Conservation (phyloP, 805 yeast genomes). For the Lachancea fermentati region DNA sequence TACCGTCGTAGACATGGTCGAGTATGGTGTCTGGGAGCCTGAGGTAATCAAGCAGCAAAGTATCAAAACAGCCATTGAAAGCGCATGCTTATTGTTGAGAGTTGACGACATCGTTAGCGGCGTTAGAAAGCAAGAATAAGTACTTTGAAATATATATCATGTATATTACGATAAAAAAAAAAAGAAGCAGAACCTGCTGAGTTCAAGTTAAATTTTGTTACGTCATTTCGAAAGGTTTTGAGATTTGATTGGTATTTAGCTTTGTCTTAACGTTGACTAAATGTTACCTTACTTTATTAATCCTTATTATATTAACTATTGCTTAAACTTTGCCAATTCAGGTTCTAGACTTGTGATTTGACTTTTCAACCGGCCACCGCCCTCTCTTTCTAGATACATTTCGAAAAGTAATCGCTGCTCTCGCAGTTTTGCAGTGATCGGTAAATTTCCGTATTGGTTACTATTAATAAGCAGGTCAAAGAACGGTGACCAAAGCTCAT, state of each 20-base stretch:
- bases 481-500: constrained; percentile 60
- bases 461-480: constrained; percentile 65
- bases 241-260: too few relatives aligned
- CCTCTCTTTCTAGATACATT: constrained; percentile 7
- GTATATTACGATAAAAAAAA: not conserved
- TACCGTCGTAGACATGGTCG: constrained; percentile 90
- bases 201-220: too few relatives aligned
- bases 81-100: constrained; percentile 88
- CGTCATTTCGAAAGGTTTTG: too few relatives aligned
- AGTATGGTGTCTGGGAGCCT: constrained; percentile 98
- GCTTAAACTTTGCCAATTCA: constrained; percentile 18
- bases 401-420: constrained; percentile 28
- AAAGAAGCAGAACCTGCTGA: not conserved
- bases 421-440: constrained; percentile 37
- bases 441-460: constrained; percentile 32
- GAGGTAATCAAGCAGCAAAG: constrained; percentile 96
- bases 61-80: constrained; percentile 95
- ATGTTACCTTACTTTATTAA: too few relatives aligned
- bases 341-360: constrained; percentile 36
- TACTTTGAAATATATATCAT: too few relatives aligned
- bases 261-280: too few relatives aligned
- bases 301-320: too few relatives aligned
- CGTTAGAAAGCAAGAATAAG: constrained; percentile 53
- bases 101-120: constrained; percentile 98
- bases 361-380: constrained; percentile 26